A percentile compares a stretch with the other conserved stretches of the same genome.
phyloP scores from a whole-genome alignment of 352 stramenopile species.

The Phytophthora citricola region DNA sequence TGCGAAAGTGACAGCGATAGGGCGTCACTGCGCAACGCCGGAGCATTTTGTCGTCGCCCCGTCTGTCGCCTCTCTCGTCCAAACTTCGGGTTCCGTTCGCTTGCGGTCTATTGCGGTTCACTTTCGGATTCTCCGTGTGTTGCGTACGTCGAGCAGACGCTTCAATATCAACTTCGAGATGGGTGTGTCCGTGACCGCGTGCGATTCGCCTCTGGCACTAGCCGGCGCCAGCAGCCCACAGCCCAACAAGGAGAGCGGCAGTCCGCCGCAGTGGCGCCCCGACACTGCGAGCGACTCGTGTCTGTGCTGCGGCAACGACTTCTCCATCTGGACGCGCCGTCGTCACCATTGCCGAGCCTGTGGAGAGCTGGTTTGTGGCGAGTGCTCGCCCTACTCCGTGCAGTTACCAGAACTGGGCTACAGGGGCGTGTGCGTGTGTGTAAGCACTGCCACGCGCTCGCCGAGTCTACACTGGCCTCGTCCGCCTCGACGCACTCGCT shows the following conservation, averaged over 20 bases:
- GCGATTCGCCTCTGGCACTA: conserved; percentile 31
- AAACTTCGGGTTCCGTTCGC: conserved; percentile 16
- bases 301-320: conserved; percentile 68
- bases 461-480: conserved; percentile 31
- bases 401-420: conserved; percentile 73
- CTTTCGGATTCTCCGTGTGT: conserved; percentile 37
- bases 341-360: conserved; percentile 85
- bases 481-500: conserved; percentile 41
- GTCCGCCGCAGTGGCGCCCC: conserved; percentile 68
- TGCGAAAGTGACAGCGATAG: conserved; percentile 22
- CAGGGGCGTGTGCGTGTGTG: conserved; percentile 76
- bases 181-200: conserved; percentile 34
- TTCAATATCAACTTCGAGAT: conserved; percentile 22
- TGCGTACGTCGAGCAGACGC: conserved; percentile 29
- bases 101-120: conserved; percentile 16
- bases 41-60: neutral
- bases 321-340: conserved; percentile 75
- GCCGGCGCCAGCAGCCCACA: conserved; percentile 5
- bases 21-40: neutral
- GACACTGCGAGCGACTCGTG: conserved; percentile 76
- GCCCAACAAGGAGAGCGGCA: conserved; percentile 13
- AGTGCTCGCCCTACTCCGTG: conserved; percentile 71
- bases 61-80: conserved; percentile 15
- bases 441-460: conserved; percentile 63
- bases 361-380: conserved; percentile 76